A percentile compares a stretch with the other conserved stretches of the same genome.
Evolutionary conservation across 805 yeast species (phyloP).

Genomic region (Sporopachydermia lactativora): DNA sequence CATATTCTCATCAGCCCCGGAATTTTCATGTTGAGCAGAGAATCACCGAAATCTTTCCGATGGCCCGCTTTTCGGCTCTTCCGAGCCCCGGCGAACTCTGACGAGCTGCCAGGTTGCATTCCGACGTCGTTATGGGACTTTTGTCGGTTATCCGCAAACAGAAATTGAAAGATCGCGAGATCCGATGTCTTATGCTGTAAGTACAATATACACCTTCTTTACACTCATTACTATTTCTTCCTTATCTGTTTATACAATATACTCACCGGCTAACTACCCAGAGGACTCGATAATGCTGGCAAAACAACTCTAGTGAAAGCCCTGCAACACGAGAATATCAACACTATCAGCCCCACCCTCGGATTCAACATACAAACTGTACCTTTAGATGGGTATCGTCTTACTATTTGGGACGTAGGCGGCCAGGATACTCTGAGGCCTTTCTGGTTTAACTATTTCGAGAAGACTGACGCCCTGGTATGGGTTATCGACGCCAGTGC

Average conservation of each 20-base stretch:
- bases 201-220: constrained; percentile 9
- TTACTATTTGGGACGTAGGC: constrained; percentile 68
- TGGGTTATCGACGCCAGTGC: constrained; percentile 77
- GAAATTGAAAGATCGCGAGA: constrained; percentile 63
- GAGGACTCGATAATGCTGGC: constrained; percentile 84
- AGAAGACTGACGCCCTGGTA: constrained; percentile 57
- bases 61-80: too few relatives aligned
- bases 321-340: constrained; percentile 34
- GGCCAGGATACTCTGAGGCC: constrained; percentile 76
- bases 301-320: constrained; percentile 70
- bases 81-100: too few relatives aligned
- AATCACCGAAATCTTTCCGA: too few relatives aligned
- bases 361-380: constrained; percentile 74
- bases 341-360: constrained; percentile 69
- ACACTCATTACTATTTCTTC: neutral
- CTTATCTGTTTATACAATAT: neutral
- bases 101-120: too few relatives aligned
- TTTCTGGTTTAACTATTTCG: constrained; percentile 91
- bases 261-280: too few relatives aligned
- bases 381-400: constrained; percentile 11
- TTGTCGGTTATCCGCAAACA: constrained; percentile 70
- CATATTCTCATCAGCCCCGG: too few relatives aligned
- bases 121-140: too few relatives aligned
- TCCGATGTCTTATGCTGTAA: constrained; percentile 51
- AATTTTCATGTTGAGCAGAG: too few relatives aligned